A percentile compares a stretch with the other conserved stretches of the same genome.
phyloP scores from a whole-genome alignment of 306 rosid genomes.

The Rosa persica region DNA sequence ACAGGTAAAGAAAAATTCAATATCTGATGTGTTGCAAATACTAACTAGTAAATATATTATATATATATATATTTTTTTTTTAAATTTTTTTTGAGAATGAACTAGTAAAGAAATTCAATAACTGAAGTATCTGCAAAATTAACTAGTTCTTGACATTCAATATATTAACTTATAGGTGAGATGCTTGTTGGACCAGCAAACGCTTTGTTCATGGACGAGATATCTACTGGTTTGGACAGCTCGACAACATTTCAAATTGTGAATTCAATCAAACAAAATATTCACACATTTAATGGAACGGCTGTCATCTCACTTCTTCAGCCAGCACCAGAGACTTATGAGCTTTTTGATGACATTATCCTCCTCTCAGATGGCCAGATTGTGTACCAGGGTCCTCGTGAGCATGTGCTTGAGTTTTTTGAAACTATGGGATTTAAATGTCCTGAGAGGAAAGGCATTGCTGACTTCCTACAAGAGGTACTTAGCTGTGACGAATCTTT shows the following conservation, averaged over 20 bases:
- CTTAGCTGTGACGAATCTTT: neutral
- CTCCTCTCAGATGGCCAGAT: constrained; percentile 46
- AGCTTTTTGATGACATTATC: constrained; percentile 47
- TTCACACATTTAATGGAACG: constrained; percentile 39
- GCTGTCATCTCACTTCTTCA: constrained; percentile 50
- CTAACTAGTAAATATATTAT: no score
- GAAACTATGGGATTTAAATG: constrained; percentile 44
- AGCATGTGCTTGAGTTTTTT: constrained; percentile 40
- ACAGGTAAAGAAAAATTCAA: constrained; percentile 33
- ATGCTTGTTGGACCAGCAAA: constrained; percentile 52
- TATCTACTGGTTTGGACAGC: constrained; percentile 55
- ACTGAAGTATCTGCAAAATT: neutral
- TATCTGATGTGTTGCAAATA: neutral
- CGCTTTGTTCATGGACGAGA: constrained; percentile 51
- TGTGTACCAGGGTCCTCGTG: constrained; percentile 49
- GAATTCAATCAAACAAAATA: constrained; percentile 40
- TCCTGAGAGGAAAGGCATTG: constrained; percentile 49
- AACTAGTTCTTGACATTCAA: neutral
- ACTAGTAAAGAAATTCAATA: constrained; percentile 18
- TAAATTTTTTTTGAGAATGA: no score
- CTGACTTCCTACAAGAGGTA: constrained; percentile 53
- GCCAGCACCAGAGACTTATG: constrained; percentile 53
- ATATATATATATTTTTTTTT: no score
- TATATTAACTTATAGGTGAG: constrained; percentile 31
- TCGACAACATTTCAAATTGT: constrained; percentile 53